Conservation (phyloP, 2,329 filamentous ascomycete species). For the Trichophaea hybrida region DNA sequence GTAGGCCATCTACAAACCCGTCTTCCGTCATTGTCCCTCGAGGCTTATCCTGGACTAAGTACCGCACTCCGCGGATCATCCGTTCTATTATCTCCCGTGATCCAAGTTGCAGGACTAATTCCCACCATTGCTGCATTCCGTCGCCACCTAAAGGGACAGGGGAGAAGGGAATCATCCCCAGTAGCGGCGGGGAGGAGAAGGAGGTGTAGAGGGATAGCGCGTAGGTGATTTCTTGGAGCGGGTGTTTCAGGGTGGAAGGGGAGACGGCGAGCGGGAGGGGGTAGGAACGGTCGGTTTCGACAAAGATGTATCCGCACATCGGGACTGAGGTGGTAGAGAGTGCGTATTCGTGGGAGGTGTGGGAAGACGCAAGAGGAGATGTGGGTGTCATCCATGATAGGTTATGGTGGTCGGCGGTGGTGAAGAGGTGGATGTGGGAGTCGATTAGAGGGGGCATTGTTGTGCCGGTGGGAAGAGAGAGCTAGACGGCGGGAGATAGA, state of each 20-base stretch:
- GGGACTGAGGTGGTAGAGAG: conserved; percentile 28
- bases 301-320: conserved; percentile 56
- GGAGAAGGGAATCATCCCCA: conserved; percentile 73
- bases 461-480: neutral
- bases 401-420: conserved; percentile 47
- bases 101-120: conserved; percentile 44
- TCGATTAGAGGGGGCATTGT: conserved; percentile 45
- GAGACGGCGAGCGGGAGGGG: conserved; percentile 25
- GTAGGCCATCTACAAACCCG: conserved; percentile 51
- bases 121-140: conserved; percentile 51
- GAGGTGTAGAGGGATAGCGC: conserved; percentile 37
- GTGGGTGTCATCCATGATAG: conserved; percentile 55
- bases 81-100: conserved; percentile 46
- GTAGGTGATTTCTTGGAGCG: conserved; percentile 44
- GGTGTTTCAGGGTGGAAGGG: conserved; percentile 39
- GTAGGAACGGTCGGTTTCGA: conserved; percentile 66
- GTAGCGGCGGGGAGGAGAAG: conserved; percentile 42
- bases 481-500: no score
- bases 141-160: conserved; percentile 53
- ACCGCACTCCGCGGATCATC: conserved; percentile 59
- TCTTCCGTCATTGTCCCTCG: conserved; percentile 48
- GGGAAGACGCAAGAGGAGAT: conserved; percentile 48
- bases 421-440: conserved; percentile 83
- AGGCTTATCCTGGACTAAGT: conserved; percentile 65
- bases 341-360: conserved; percentile 51